Conservation (phyloP, 192 early-diverging fungal species). For the Obelidium mucronatum region DNA sequence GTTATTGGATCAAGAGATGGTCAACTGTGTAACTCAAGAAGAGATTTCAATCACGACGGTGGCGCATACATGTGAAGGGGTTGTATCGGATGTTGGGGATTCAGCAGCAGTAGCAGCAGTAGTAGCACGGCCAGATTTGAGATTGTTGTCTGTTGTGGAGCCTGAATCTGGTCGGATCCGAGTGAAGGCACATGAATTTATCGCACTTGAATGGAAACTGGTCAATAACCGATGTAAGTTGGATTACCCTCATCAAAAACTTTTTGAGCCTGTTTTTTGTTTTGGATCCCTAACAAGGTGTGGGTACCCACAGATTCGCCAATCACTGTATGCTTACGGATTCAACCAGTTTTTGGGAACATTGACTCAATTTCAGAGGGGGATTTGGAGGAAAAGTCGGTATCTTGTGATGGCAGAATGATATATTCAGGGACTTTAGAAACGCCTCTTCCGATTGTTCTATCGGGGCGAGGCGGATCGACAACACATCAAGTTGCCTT, state of each 20-base stretch:
- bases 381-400: neutral
- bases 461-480: neutral
- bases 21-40: slow-evolving; percentile 66
- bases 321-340: slow-evolving; percentile 24
- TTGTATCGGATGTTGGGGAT: neutral
- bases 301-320: slow-evolving; percentile 1
- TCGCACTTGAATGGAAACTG: slow-evolving; percentile 10
- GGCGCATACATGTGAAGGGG: neutral
- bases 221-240: slow-evolving; percentile 21
- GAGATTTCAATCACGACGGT: slow-evolving; percentile 65
- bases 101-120: slow-evolving; percentile 19
- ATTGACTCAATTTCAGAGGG: neutral
- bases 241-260: neutral
- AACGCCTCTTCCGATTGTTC: slow-evolving; percentile 3
- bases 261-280: neutral
- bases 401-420: slow-evolving; percentile 9
- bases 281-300: neutral
- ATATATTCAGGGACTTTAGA: slow-evolving; percentile 26
- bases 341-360: slow-evolving; percentile 26
- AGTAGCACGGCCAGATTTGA: slow-evolving; percentile 31
- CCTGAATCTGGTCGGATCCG: neutral
- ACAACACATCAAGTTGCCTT: slow-evolving; percentile 14
- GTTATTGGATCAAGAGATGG: slow-evolving; percentile 55
- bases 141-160: slow-evolving; percentile 4
- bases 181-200: slow-evolving; percentile 7